These are phyloP conservation scores for Datisca glomerata DNA, from an alignment of 306 rosid species.

Conservation along the genomic window DNA sequence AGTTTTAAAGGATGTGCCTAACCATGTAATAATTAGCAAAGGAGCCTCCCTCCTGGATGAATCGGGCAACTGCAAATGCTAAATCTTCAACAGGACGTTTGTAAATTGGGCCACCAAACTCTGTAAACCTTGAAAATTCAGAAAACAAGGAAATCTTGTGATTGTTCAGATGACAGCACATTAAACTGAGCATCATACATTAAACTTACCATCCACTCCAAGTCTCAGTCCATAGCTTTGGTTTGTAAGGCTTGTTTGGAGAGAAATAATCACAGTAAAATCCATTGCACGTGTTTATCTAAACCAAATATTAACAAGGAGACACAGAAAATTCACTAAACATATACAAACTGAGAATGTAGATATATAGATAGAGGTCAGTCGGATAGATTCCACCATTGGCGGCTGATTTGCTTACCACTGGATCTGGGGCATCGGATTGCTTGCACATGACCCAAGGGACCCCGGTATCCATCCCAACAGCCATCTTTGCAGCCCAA, in stretches of 20 bases:
- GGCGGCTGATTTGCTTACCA: constrained; percentile 28
- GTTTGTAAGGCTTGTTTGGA: constrained; percentile 74
- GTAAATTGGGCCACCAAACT: constrained; percentile 31
- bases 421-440: constrained; percentile 79
- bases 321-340: background rate
- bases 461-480: constrained; percentile 52
- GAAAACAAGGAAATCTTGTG: background rate
- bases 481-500: constrained; percentile 92
- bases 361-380: background rate
- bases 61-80: constrained; percentile 35
- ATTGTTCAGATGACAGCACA: background rate
- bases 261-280: constrained; percentile 70
- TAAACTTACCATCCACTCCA: constrained; percentile 41
- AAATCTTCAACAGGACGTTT: constrained; percentile 28
- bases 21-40: constrained; percentile 43
- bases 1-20: no score
- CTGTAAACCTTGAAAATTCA: constrained; percentile 24
- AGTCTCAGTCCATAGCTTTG: constrained; percentile 51
- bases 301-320: background rate
- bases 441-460: constrained; percentile 98
- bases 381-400: no score
- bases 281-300: constrained; percentile 91
- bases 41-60: constrained; percentile 37
- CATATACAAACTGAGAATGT: background rate
- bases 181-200: no score